Base-by-base conservation (phyloP, 1,139 yeast species). In the Sugiyamaella japonica region DNA sequence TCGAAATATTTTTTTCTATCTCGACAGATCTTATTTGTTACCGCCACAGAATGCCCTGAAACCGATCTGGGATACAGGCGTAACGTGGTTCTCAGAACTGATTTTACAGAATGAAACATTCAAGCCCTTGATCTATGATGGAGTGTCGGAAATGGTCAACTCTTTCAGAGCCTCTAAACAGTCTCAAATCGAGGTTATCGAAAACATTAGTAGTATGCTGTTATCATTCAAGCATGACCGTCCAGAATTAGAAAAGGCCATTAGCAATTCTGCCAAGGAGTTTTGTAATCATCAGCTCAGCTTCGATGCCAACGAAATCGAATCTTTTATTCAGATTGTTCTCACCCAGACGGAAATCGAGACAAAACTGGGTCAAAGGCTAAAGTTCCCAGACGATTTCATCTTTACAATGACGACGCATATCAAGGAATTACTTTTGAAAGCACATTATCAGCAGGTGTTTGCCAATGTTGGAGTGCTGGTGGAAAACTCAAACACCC, bases 1-100 rank as follows among this genome's bases (percentile, higher is more conserved):
- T 12, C 57, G 66, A 29, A 66, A 65, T 47, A 63, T 73, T 3
- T 71, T 65, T 50, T 64, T 70, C 32, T 73, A 70, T 52, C 63
- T 74, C 25, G 77, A 74, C 52, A 63, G 75, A 47, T 70, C 72
- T 4, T 74, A 70, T 56, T 58, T 73, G 7, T 56, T 70, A 9
- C 63, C 61, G 20, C 31, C 45, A 13, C 64, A 65, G 32, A 66
- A 71, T 1, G 55, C 61, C 9, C 64, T 66, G 58, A 54, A 55
- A 34, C 61, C 72, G 1, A 60, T 71, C 10, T 57, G 59, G 55
- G 66, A 64, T 16, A 57, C 62, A 7, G 64, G 67, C 7, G 51
- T 63, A 16, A 45, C 42, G 6, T 52, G 60, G 43, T 65, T 63
- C 38, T 57, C 61, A 7, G 50, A 40, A n/a, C 38, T 31, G 12